phyloP scores from a whole-genome alignment of 1,284 basidiomycete genomes.

The Puccinia brachypodii region DNA sequence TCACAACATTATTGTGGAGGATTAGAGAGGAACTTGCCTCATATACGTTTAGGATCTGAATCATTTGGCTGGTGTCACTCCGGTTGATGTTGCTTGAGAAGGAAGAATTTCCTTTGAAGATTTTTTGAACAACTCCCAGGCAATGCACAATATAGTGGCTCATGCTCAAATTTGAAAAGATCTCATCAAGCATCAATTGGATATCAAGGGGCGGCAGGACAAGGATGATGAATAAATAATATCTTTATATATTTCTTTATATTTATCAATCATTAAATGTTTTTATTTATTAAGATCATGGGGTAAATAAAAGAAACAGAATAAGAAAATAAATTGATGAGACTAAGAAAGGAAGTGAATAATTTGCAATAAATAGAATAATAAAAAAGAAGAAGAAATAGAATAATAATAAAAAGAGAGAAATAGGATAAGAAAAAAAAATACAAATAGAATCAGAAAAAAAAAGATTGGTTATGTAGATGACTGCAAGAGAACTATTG shows the following conservation, averaged over 20 bases:
- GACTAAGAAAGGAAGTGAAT: background rate
- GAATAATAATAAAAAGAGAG: background rate
- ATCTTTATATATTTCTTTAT: background rate
- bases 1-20: background rate
- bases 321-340: background rate
- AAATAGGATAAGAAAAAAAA: background rate
- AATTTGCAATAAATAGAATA: background rate
- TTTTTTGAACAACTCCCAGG: background rate
- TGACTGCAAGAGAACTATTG: background rate
- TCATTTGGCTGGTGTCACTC: constrained; percentile 19
- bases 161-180: background rate
- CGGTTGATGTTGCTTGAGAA: constrained; percentile 21
- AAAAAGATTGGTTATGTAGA: background rate
- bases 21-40: background rate
- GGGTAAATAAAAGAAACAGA: background rate
- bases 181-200: background rate
- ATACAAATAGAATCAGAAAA: background rate
- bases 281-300: background rate
- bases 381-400: background rate
- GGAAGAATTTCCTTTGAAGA: background rate
- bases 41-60: background rate
- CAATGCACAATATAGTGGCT: background rate
- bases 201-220: background rate
- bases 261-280: background rate
- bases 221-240: background rate